Evolutionary conservation across 495 filamentous ascomycete species (phyloP).

Genomic region (Penicillium pancosmium): DNA sequence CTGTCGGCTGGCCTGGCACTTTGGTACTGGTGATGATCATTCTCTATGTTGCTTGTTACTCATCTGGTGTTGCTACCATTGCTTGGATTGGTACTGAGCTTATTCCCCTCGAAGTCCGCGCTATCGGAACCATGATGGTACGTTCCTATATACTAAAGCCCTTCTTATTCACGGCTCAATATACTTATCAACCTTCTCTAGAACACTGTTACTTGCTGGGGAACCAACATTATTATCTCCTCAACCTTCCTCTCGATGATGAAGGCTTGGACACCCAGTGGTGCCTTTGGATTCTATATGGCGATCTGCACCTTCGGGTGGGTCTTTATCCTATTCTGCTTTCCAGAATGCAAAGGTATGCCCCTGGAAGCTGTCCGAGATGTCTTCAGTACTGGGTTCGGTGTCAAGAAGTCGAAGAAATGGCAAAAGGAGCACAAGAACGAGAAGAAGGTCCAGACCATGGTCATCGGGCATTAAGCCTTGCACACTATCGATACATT

Average conservation of each 20-base stretch:
- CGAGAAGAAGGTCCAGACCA: constrained; percentile 14
- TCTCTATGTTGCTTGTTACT: constrained; percentile 49
- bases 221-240: constrained; percentile 53
- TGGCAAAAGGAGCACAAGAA: constrained; percentile 38
- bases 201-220: constrained; percentile 52
- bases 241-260: constrained; percentile 56
- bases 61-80: constrained; percentile 47
- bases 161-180: not conserved
- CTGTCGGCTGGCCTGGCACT: constrained; percentile 40
- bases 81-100: constrained; percentile 53
- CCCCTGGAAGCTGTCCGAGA: constrained; percentile 51
- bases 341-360: constrained; percentile 51
- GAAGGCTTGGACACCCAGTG: constrained; percentile 49
- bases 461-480: constrained; percentile 10
- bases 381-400: constrained; percentile 47
- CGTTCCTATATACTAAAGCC: constrained; percentile 2
- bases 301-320: constrained; percentile 52
- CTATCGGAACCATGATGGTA: constrained; percentile 52
- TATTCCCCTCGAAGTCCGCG: constrained; percentile 53
- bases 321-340: constrained; percentile 48
- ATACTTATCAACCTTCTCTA: constrained; percentile 1
- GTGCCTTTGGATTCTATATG: constrained; percentile 54
- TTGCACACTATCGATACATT: not conserved
- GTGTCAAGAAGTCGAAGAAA: constrained; percentile 41
- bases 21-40: constrained; percentile 49